Conservation (phyloP, 257 asterid species). For the Mentha longifolia region DNA sequence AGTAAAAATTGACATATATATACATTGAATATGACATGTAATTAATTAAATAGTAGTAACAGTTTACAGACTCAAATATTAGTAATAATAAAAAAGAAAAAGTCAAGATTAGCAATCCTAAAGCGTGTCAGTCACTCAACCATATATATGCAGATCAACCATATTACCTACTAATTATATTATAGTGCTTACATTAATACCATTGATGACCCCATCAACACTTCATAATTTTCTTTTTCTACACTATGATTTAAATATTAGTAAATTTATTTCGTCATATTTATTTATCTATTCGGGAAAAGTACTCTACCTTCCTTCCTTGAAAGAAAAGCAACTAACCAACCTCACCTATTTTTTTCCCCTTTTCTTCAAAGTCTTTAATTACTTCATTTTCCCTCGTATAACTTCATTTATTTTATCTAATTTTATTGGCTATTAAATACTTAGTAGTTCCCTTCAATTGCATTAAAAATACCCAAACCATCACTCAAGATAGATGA, state of each 20-base stretch:
- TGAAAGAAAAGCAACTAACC: constrained; percentile 39
- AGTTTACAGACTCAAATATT: not conserved
- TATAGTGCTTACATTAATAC: not conserved
- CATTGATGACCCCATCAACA: constrained; percentile 39
- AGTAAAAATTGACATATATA: not conserved
- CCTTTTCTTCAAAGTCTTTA: constrained; percentile 14
- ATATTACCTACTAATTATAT: constrained; percentile 37
- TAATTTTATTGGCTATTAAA: constrained; percentile 22
- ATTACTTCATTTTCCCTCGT: not conserved
- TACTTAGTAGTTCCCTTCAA: not conserved
- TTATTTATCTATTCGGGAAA: not conserved
- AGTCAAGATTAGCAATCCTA: constrained; percentile 43
- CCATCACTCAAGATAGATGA: not conserved
- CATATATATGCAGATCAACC: constrained; percentile 46
- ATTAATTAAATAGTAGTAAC: not conserved
- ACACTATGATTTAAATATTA: not conserved
- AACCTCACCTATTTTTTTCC: constrained; percentile 8
- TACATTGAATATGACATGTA: not conserved
- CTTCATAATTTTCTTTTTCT: constrained; percentile 8
- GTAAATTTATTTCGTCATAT: not conserved
- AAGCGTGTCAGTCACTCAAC: constrained; percentile 48
- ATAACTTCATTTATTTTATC: not conserved
- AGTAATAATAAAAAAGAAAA: not conserved
- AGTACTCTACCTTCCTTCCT: constrained; percentile 17
- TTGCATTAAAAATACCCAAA: constrained; percentile 18